Evolutionary conservation across 1,284 basidiomycete genomes (phyloP).

Genomic region (Leucoagaricus sp.): DNA sequence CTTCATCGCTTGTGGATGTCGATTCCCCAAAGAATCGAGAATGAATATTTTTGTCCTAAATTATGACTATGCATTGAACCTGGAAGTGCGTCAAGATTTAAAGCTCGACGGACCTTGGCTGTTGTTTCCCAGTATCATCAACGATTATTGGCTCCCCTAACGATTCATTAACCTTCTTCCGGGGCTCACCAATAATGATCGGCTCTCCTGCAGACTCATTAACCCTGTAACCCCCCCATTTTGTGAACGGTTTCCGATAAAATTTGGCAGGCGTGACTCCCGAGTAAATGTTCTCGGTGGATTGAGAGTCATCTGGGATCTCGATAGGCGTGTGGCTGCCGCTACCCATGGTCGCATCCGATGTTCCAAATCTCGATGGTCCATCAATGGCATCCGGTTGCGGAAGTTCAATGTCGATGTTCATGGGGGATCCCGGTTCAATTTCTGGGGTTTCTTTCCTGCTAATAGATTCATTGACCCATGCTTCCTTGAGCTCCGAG

Average conservation of each 20-base stretch:
- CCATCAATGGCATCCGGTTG: background rate
- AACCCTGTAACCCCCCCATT: no score
- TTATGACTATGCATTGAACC: background rate
- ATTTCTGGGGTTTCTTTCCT: background rate
- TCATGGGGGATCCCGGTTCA: conserved; percentile 10
- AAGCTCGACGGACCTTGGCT: background rate
- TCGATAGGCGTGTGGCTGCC: conserved; percentile 1
- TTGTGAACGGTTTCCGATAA: conserved; percentile 8
- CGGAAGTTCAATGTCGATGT: background rate
- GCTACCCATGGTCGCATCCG: background rate
- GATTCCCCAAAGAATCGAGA: conserved; percentile 82
- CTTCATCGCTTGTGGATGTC: conserved; percentile 66
- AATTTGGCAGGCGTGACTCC: conserved; percentile 10
- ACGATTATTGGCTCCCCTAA: background rate
- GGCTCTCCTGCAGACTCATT: no score
- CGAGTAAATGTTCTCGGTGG: background rate
- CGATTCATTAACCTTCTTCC: background rate
- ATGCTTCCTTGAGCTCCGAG: background rate
- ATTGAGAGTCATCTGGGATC: background rate
- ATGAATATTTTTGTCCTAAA: conserved; percentile 78
- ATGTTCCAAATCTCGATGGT: background rate
- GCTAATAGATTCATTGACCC: background rate
- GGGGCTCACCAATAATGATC: no score
- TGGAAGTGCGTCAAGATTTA: background rate
- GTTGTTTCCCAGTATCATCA: background rate